phyloP scores from a whole-genome alignment of 805 yeast genomes.

The Cyberlindnera xishuangbannaensis region DNA sequence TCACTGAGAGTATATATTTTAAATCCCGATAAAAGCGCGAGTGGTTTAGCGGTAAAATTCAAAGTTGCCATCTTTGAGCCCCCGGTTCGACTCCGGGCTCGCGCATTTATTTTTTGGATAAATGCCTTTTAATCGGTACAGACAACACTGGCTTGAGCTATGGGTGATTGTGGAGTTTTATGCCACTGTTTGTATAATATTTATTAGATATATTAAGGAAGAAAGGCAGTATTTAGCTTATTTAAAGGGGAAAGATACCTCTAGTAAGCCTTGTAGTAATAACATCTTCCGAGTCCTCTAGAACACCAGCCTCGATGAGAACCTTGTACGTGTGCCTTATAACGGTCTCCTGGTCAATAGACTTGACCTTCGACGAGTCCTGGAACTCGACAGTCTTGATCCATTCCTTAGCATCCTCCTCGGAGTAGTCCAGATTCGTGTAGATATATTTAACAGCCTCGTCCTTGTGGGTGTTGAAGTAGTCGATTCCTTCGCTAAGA shows the following conservation, averaged over 20 bases:
- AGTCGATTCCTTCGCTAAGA: slow-evolving; percentile 59
- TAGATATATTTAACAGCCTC: slow-evolving; percentile 65
- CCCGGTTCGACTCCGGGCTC: slow-evolving; percentile 59
- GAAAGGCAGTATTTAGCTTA: too few species aligned
- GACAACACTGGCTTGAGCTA: too few species aligned
- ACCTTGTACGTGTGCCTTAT: slow-evolving; percentile 14
- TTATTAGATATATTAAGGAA: too few species aligned
- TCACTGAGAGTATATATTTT: too few species aligned
- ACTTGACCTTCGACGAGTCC: slow-evolving; percentile 10
- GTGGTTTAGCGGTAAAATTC: slow-evolving; percentile 55
- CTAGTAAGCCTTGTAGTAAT: slow-evolving; percentile 8
- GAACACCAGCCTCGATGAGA: slow-evolving; percentile 15
- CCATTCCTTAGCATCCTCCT: slow-evolving; percentile 79
- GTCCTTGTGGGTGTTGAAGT: slow-evolving; percentile 54
- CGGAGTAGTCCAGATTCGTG: slow-evolving; percentile 65
- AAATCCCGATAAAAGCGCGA: slow-evolving; percentile 40
- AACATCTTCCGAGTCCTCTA: slow-evolving; percentile 12
- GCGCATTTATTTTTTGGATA: slow-evolving; percentile 37
- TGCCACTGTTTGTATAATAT: too few species aligned
- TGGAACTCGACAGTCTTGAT: slow-evolving; percentile 66
- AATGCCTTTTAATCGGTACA: too few species aligned
- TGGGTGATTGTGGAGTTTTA: too few species aligned
- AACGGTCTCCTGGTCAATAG: slow-evolving; percentile 11
- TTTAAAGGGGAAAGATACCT: slow-evolving; percentile 7
- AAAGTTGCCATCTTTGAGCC: slow-evolving; percentile 55